Percentiles rank a stretch among this genome's conserved stretches.
These are phyloP conservation scores for Alternaria alternata DNA, from an alignment of 2,329 filamentous ascomycete species.

Conservation along the genomic window DNA sequence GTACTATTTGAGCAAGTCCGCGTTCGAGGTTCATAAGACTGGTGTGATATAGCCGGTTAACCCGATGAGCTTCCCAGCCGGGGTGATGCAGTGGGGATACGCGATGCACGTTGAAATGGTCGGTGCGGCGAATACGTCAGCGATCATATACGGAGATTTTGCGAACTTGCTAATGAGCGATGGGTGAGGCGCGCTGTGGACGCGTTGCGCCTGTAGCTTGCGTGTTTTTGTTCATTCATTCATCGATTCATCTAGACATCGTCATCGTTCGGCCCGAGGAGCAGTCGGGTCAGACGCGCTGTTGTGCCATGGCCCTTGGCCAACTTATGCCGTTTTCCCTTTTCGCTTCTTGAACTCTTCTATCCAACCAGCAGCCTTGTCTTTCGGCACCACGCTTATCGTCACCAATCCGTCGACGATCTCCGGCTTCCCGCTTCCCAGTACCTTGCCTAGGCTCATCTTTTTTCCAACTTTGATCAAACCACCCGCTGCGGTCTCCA, in stretches of 20 bases:
- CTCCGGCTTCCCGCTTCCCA: slow-evolving; percentile 80
- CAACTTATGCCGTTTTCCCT: slow-evolving; percentile 22
- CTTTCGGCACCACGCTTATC: slow-evolving; percentile 81
- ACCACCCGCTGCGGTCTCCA: slow-evolving; percentile 82
- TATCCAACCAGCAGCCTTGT: slow-evolving; percentile 76
- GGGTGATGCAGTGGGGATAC: not conserved
- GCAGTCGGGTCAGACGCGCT: not conserved
- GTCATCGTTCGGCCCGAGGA: slow-evolving; percentile 1
- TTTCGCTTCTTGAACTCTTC: slow-evolving; percentile 81
- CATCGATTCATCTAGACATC: not conserved
- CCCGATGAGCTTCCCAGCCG: not conserved
- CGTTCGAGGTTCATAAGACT: not conserved
- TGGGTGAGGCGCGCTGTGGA: not conserved
- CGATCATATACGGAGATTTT: slow-evolving; percentile 3
- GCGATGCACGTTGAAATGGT: not conserved
- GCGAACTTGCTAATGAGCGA: not conserved
- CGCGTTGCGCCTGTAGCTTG: not conserved
- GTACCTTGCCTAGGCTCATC: slow-evolving; percentile 75
- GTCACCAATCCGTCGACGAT: slow-evolving; percentile 85
- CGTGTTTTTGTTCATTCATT: not conserved
- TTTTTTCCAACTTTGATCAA: slow-evolving; percentile 92
- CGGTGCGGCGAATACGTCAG: not conserved
- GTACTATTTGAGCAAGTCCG: not conserved
- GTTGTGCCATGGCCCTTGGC: not conserved
- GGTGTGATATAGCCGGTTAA: not conserved